Evolutionary conservation across 2,329 filamentous ascomycete species (phyloP).

Genomic region (Sporothrix brunneoviolacea): DNA sequence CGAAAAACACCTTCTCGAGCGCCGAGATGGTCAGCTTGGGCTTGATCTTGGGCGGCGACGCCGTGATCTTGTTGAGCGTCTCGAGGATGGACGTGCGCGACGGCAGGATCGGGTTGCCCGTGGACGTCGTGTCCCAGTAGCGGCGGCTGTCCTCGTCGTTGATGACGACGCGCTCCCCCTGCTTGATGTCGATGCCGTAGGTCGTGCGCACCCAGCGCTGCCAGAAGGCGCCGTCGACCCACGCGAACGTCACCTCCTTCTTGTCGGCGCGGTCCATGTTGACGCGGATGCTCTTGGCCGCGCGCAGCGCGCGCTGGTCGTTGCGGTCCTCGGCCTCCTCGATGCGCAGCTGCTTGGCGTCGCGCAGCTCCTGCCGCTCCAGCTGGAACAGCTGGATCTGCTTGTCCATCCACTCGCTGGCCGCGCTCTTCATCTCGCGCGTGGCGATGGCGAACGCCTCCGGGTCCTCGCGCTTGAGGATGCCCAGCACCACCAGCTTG

Average conservation of each 20-base stretch:
- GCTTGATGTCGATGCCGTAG: constrained; percentile 80
- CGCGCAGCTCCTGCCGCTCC: constrained; percentile 85
- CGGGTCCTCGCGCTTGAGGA: constrained; percentile 71
- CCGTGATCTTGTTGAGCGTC: constrained; percentile 66
- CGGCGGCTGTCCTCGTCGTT: constrained; percentile 93
- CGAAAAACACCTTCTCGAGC: constrained; percentile 65
- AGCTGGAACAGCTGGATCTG: constrained; percentile 86
- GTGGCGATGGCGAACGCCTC: constrained; percentile 73
- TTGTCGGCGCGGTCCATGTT: constrained; percentile 82
- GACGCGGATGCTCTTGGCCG: constrained; percentile 86
- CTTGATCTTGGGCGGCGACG: constrained; percentile 62
- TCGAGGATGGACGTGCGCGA: constrained; percentile 87
- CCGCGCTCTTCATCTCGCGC: constrained; percentile 90
- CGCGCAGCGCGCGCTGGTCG: constrained; percentile 77
- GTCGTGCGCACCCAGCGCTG: constrained; percentile 94
- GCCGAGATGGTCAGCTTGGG: constrained; percentile 71
- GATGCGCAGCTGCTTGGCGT: constrained; percentile 89
- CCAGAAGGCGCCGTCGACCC: constrained; percentile 97
- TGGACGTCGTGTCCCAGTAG: constrained; percentile 91
- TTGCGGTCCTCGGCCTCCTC: constrained; percentile 93
- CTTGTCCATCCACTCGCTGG: constrained; percentile 97
- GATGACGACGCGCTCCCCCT: constrained; percentile 89
- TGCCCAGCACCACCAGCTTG: constrained; percentile 87
- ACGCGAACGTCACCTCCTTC: constrained; percentile 89
- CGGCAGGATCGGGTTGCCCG: constrained; percentile 82